phyloP scores from a whole-genome alignment of 192 early-diverging fungal species.

The Linderina pennispora region DNA sequence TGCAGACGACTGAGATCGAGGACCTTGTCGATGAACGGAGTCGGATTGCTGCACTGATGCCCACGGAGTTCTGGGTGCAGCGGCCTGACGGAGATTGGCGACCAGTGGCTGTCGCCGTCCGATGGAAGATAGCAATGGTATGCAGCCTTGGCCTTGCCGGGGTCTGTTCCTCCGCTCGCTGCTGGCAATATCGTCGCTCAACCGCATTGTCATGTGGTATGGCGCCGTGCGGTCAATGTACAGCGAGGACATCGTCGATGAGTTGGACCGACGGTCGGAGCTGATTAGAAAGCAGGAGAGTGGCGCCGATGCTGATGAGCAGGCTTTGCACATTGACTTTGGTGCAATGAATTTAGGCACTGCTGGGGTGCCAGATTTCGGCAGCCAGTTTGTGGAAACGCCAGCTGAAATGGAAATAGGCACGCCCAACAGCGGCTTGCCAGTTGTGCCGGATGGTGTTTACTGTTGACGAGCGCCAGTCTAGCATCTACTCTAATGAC shows the following conservation, averaged over 20 bases:
- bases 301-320: too few relatives aligned
- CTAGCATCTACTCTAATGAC: too few relatives aligned
- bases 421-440: too few relatives aligned
- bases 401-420: too few relatives aligned
- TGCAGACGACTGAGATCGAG: not conserved
- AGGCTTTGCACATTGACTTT: too few relatives aligned
- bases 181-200: constrained; percentile 38
- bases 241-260: constrained; percentile 23
- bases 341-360: too few relatives aligned
- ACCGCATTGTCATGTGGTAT: constrained; percentile 38
- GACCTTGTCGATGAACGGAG: constrained; percentile 9
- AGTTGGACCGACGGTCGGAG: constrained; percentile 8
- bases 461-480: too few relatives aligned
- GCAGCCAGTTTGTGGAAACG: too few relatives aligned
- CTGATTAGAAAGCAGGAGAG: not conserved
- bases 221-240: constrained; percentile 23
- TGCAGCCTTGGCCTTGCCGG: constrained; percentile 37
- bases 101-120: constrained; percentile 11
- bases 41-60: constrained; percentile 10
- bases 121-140: not conserved
- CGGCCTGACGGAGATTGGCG: constrained; percentile 23
- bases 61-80: constrained; percentile 23
- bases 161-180: constrained; percentile 28
- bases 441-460: too few relatives aligned
- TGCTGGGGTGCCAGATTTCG: too few relatives aligned